Base-by-base conservation (phyloP, 2,329 filamentous ascomycete genomes). In the Aureobasidium zeae region DNA sequence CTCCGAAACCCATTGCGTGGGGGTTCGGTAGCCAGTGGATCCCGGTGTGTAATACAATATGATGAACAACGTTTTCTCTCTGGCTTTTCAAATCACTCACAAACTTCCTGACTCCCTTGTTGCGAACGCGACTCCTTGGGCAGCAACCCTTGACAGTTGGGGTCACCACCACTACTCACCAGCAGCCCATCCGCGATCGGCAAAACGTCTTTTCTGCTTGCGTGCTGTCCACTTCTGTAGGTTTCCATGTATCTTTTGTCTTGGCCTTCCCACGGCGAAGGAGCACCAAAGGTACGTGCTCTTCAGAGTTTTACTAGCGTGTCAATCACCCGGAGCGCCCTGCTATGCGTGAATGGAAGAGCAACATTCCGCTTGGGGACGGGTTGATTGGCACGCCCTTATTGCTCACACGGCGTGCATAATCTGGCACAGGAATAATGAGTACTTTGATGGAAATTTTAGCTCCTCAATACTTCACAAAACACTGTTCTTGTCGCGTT, bases 301-400 rank as follows among this genome's bases (percentile, higher is more conserved):
- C 17, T 30, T 28, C 39, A 44, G 39, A 44, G 39, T 44, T 44
- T 44, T 34, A 15, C 35, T 44, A 44, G 39, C 31, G 39, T 22
- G 19, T 20, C 12, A 26, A 44, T 44, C 39, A 44, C 11, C 39
- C 39, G 39, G 38, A 44, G 24, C 31, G 39, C 31, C 39, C 35
- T 44, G 31, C 35, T 31, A 44, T 44, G 39, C 39, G 39, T 17
- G 31, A 30, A 44, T 35, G 29, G 24, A 28, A 44, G n/a, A n/a
- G 39, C 39, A 44, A n/a, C 39, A 44, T 44, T 44, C 39, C 39
- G 39, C 31, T 44, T 44, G 39, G 31, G 39, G 39, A 34, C 31
- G n/a, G 39, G 30, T 44, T 35, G 30, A 31, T 31, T 25, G 34
- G 24, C 31, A 35, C 30, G 21, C 24, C 39, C 24, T 34, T 15